Conservation (phyloP, 768 basidiomycete species). For the Amanita inopinata region DNA sequence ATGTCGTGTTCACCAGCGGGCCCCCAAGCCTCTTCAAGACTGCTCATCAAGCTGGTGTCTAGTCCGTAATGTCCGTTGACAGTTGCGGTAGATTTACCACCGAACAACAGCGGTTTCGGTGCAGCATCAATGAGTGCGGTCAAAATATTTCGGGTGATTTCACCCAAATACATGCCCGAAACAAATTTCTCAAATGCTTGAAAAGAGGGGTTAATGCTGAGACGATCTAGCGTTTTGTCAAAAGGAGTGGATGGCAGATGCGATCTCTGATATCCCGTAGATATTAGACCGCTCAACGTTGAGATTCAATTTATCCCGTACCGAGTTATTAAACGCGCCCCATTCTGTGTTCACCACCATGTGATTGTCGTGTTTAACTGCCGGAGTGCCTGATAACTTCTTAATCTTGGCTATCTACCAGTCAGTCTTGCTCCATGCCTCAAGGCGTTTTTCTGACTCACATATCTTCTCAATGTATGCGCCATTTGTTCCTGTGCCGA, state of each 20-base stretch:
- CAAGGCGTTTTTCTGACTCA: slow-evolving; percentile 16
- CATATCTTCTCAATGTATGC: slow-evolving; percentile 86
- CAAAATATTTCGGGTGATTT: slow-evolving; percentile 80
- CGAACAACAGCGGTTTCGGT: slow-evolving; percentile 67
- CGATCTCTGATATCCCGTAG: slow-evolving; percentile 41
- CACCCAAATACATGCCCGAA: slow-evolving; percentile 98
- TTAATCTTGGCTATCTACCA: slow-evolving; percentile 50
- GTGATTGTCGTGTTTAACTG: slow-evolving; percentile 49
- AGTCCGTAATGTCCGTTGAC: slow-evolving; percentile 91
- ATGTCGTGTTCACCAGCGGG: slow-evolving; percentile 26
- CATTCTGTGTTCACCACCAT: slow-evolving; percentile 99
- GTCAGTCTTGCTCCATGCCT: background rate
- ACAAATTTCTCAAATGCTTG: slow-evolving; percentile 99
- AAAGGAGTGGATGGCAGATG: slow-evolving; percentile 82
- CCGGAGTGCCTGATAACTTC: slow-evolving; percentile 64
- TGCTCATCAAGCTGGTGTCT: slow-evolving; percentile 89
- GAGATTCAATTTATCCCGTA: slow-evolving; percentile 23
- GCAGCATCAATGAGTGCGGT: slow-evolving; percentile 72
- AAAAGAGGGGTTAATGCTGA: slow-evolving; percentile 85
- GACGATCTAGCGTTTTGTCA: slow-evolving; percentile 87
- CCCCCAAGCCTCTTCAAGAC: slow-evolving; percentile 70
- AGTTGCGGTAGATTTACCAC: slow-evolving; percentile 57
- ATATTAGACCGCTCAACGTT: background rate
- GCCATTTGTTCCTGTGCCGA: slow-evolving; percentile 97
- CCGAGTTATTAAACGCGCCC: slow-evolving; percentile 95